phyloP scores from a whole-genome alignment of 345 rosid genomes.

The Heritiera littoralis region DNA sequence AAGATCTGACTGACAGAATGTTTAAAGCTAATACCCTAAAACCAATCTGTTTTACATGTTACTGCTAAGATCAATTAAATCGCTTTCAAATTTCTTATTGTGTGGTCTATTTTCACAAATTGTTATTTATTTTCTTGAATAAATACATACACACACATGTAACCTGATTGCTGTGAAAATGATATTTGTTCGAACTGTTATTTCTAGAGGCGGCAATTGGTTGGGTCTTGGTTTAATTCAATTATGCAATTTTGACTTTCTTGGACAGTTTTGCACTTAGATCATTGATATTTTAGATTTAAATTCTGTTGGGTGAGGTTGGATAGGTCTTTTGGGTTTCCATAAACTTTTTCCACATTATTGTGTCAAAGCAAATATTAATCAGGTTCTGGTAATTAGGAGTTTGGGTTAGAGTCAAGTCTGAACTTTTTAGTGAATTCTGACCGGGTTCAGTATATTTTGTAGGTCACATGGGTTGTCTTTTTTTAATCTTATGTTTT shows the following conservation, averaged over 20 bases:
- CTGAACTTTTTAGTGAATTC: neutral
- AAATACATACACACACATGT: neutral
- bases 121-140: neutral
- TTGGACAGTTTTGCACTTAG: neutral
- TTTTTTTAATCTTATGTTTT: neutral
- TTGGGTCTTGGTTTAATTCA: neutral
- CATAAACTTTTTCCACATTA: neutral
- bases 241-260: neutral
- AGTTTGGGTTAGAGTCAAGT: neutral
- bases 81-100: slow-evolving; percentile 4
- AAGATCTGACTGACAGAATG: neutral
- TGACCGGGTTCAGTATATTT: neutral
- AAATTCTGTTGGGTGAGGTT: neutral
- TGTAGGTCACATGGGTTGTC: neutral
- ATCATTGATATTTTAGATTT: neutral
- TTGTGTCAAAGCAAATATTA: neutral
- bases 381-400: neutral
- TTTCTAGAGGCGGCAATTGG: neutral
- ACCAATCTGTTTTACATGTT: slow-evolving; percentile 8
- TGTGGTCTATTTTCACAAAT: neutral
- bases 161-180: neutral
- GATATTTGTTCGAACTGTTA: neutral
- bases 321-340: neutral
- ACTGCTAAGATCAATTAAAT: neutral
- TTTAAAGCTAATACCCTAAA: neutral